Base-by-base conservation (phyloP, 2,329 filamentous ascomycete genomes). In the Fusarium mundagurra region DNA sequence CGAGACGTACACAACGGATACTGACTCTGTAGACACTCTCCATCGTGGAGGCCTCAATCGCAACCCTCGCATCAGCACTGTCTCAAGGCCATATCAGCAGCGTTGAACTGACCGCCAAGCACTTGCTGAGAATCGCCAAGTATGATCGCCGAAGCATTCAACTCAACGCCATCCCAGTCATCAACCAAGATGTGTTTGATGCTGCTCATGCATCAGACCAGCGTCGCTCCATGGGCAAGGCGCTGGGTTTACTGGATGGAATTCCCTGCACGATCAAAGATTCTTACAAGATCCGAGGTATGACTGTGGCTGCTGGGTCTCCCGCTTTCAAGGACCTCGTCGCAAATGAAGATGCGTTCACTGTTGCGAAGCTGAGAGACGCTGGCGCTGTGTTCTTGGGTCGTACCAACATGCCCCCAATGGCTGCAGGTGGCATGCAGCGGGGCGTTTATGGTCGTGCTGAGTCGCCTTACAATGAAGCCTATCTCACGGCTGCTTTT, bases 261-360 rank as follows among this genome's bases (percentile, higher is more conserved):
- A 64, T 64, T 24, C 61, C 54, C 4, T 41, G 43, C 29, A 88
- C 88, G 0, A 82, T 89, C 73, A 91, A 91, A 76, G 89, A 91
- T 74, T 87, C 84, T 73, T 90, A 87, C 81, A 88, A 86, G 71
- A 85, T 87, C 34, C 82, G 83, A 31, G 86, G 86, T 4, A 85
- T 90, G 83, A 88, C 85, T 0, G 85, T 87, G 5, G 87, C 88
- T 0, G 81, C 84, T 58, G 89, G 88, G 2, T 90, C 88, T 0
- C 87, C 87, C 5, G 89, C 89, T 0, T 88, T 91, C 61, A 75
- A 84, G 38, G 76, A 85, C 13, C 76, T 91, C 0, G 73, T 86
- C 6, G 84, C 89, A 0, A 86, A 83, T 13, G 84, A 87, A 50
- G 88, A 91, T 76, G 87, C 88, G 3, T 86, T 86, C 7, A 85